Percentiles rank a stretch among this genome's conserved stretches.
Evolutionary conservation across 176 grass and related monocot species (phyloP).

Genomic region (Oryza longistaminata): DNA sequence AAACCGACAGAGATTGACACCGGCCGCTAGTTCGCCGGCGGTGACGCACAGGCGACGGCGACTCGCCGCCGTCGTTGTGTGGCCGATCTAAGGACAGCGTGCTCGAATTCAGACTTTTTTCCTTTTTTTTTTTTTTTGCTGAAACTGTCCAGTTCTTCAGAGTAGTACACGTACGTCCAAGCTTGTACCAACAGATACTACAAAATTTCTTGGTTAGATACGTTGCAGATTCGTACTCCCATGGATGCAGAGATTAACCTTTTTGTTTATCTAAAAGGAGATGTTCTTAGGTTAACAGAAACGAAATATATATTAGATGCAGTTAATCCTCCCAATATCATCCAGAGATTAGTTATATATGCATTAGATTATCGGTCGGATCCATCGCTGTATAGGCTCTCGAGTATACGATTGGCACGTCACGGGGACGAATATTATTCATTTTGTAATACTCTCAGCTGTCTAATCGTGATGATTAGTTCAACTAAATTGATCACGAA

Average conservation of each 20-base stretch:
- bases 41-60: not conserved
- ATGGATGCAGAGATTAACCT: too few species aligned
- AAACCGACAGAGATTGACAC: not conserved
- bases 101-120: not conserved
- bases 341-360: not conserved
- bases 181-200: not conserved
- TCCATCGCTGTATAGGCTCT: not conserved
- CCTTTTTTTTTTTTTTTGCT: not conserved
- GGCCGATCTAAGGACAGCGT: not conserved
- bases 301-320: not conserved
- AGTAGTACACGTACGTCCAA: not conserved
- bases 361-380: not conserved
- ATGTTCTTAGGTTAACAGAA: not conserved
- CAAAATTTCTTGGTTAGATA: not conserved
- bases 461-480: not conserved
- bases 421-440: not conserved
- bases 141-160: not conserved
- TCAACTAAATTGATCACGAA: not conserved
- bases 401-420: conserved; percentile 31
- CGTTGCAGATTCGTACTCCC: not conserved
- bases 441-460: not conserved
- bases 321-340: not conserved
- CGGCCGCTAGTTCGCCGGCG: not conserved
- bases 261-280: too few species aligned
- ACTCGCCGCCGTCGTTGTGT: not conserved